A percentile compares a stretch with the other conserved stretches of the same genome.
These are phyloP conservation scores for Calonectria multiphialidica DNA, from an alignment of 2,329 filamentous ascomycete species.

Conservation along the genomic window DNA sequence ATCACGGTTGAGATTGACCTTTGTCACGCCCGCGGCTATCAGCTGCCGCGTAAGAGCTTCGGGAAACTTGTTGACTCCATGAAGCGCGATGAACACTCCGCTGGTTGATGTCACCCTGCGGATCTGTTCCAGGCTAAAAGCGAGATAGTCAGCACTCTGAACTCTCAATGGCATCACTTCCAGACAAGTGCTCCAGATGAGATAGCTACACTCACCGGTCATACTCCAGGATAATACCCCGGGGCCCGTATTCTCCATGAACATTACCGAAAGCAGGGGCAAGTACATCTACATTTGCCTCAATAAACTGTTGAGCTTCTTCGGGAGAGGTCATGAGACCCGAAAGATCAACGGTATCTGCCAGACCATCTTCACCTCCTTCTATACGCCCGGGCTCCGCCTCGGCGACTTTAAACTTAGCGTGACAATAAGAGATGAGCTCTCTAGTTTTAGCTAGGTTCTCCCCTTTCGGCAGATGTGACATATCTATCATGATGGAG, in stretches of 20 bases:
- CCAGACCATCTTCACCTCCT: slow-evolving; percentile 72
- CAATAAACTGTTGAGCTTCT: not conserved
- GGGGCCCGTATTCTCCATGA: not conserved
- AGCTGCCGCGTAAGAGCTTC: not conserved
- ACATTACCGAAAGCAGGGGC: not conserved
- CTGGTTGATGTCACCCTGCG: not conserved
- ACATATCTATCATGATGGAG: slow-evolving; percentile 83
- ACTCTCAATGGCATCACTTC: too few relatives aligned
- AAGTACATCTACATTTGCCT: not conserved
- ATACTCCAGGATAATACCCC: not conserved
- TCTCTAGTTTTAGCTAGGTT: slow-evolving; percentile 60
- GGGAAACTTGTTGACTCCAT: not conserved
- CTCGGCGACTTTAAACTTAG: slow-evolving; percentile 11
- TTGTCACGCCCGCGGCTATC: not conserved
- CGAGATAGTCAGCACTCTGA: not conserved
- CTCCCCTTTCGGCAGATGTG: slow-evolving; percentile 76
- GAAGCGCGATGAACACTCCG: not conserved
- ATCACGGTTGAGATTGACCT: not conserved
- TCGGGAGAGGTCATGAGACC: not conserved
- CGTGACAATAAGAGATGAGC: slow-evolving; percentile 15
- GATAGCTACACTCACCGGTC: not conserved
- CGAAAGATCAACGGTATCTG: not conserved
- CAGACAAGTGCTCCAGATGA: too few relatives aligned
- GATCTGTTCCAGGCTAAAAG: too few relatives aligned
- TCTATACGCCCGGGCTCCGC: slow-evolving; percentile 45